Base-by-base conservation (phyloP, 2,329 filamentous ascomycete species). In the Fusarium pseudocircinatum region DNA sequence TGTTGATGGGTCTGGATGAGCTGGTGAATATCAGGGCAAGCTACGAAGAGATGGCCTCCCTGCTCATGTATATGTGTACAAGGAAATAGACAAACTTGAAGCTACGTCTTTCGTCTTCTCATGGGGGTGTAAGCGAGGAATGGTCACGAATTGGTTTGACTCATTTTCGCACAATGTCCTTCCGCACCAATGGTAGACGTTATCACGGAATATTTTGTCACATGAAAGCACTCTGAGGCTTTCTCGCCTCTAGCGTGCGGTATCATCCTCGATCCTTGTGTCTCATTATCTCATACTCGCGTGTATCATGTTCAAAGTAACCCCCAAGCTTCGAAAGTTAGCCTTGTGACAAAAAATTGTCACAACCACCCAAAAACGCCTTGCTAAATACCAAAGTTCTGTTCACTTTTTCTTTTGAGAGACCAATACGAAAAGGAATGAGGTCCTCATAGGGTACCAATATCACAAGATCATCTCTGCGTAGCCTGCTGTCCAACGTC, bases 51-150 rank as follows among this genome's bases (percentile, higher is more conserved):
- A 75, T 65, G 63, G 69, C 73, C 65, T 53, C 50, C 70, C 70
- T 65, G 60, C 62, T 77, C 67, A 78, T 78, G 77, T 79, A 77
- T 67, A 72, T 79, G 61, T 80, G 77, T 80, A 79, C 77, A 77
- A 78, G 78, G 73, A 78, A 79, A 79, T 79, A 79, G 77, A 79
- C 76, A 75, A 73, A 73, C 71, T 43, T 75, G 64, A 78, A 70
- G 65, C 60, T 75, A 69, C 42, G 22, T 40, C 40, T 20, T 22
- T 32, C 26, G n/a, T 22, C 24, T 34, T 50, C 34, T 54, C 20
- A 53, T 63, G 46, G 26, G 26, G 16, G 3, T 46, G 7, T 58
- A 22, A 50, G 36, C 34, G 11, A 37, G n/a, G 18, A 43, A 39
- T n/a, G 37, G 26, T 37, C 5, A 12, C 28, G 22, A 34, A 18